Evolutionary conservation across 306 rosid genomes (phyloP), one percentile per base, ranked within the genome.

Genomic region (Lathyrus oleraceus): DNA sequence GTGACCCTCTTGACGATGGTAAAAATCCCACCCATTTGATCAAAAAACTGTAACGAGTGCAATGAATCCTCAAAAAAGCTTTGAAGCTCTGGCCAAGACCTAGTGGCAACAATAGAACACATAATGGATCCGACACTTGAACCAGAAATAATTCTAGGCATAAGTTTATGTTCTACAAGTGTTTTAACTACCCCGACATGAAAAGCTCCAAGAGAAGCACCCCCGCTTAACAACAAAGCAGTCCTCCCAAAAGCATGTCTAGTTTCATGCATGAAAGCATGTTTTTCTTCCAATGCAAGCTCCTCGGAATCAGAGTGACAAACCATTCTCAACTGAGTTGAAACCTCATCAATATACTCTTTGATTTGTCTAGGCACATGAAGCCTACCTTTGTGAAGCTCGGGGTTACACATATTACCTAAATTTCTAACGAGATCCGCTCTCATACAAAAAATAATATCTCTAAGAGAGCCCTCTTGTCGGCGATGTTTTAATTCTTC

Each of bases 81-180:
- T 70, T 89, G 96, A 70, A 94, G 92, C 85, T 94, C 97, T 5
- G 95, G 99, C 99, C 99, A 94, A 63, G 97, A 87, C 81, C 97
- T 85, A 71, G 99, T 94, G 66, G 99, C 97, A 65, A 94, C 99
- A 71, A 91, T 80, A 38, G 99, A 65, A 58, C 99, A 94, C 91
- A 94, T 86, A 66, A 94, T 89, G 49, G 99, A 94, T 59, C 99
- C 99, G 3, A 94, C 99, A 74, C 99, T 94, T 15, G 99, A 94
- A 68, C 99, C 99, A 48, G 97, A 96, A 74, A 91, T 87, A 75
- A 94, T 91, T 79, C 99, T 81, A 0, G 99, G 99, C 83, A 94
- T 15, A 74, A 94, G 91, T 85, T 89, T 94, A 76, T 94, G 96
- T 58, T 94, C 88, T 14, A 94, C 99, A 49, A 94, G 75, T 2